phyloP scores from a whole-genome alignment of 768 basidiomycete genomes.

The Pisolithus sp. region DNA sequence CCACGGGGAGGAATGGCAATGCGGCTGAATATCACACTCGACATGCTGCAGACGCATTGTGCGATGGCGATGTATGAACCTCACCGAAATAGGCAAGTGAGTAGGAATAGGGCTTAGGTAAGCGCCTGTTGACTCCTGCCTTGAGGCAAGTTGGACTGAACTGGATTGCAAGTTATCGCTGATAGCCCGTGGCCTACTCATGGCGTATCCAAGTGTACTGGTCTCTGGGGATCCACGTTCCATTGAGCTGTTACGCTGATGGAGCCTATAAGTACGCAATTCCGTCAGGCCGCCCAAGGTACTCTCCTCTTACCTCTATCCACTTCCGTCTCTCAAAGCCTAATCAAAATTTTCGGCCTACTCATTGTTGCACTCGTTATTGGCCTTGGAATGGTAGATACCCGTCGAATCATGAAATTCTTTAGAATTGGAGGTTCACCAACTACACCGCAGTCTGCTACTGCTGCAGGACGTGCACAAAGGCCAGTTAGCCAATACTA shows the following conservation, averaged over 20 bases:
- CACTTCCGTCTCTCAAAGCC: constrained; percentile 8
- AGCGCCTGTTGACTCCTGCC: constrained; percentile 1
- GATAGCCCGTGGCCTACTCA: constrained; percentile 9
- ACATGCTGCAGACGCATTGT: neutral
- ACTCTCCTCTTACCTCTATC: constrained; percentile 9
- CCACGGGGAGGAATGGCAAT: neutral
- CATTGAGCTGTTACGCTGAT: neutral
- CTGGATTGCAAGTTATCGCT: constrained; percentile 2
- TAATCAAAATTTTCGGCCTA: constrained; percentile 24
- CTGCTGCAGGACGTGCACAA: constrained; percentile 12
- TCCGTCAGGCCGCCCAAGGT: constrained; percentile 7
- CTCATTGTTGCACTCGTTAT: constrained; percentile 15
- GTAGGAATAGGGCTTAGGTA: constrained; percentile 14
- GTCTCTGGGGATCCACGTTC: no score
- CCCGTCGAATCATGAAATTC: constrained; percentile 28
- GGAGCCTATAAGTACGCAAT: constrained; percentile 20
- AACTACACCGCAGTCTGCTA: constrained; percentile 13
- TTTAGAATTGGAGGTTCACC: constrained; percentile 25
- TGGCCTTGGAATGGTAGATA: constrained; percentile 26
- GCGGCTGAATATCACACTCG: neutral
- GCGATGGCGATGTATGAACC: constrained; percentile 5
- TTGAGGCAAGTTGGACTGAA: constrained; percentile 7
- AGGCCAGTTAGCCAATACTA: constrained; percentile 21
- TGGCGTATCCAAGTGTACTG: constrained; percentile 10
- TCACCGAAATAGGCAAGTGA: constrained; percentile 21